Conservation (phyloP, 2,329 filamentous ascomycete species). For the Ceratocystiopsis sp. region DNA sequence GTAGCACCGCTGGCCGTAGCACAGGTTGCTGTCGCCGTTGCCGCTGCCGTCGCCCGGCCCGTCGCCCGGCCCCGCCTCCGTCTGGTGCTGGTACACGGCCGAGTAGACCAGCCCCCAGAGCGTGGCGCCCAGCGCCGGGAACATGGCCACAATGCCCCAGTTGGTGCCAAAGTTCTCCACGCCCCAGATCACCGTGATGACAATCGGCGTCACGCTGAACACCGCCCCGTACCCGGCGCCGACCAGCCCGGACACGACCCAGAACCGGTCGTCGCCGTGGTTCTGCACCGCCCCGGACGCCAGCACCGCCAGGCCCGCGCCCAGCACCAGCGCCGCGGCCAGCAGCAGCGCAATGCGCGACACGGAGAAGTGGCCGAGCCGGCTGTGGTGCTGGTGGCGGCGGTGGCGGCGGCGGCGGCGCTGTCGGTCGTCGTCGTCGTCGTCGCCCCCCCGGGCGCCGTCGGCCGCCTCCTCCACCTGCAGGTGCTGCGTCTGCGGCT, state of each 20-base stretch:
- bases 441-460: constrained; percentile 6
- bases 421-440: constrained; percentile 15
- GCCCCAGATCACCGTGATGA: constrained; percentile 95
- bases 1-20: constrained; percentile 72
- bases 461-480: constrained; percentile 21
- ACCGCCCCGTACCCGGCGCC: constrained; percentile 86
- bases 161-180: constrained; percentile 98
- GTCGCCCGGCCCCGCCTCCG: constrained; percentile 17
- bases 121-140: constrained; percentile 73
- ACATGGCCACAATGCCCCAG: constrained; percentile 87
- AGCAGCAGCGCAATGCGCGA: constrained; percentile 72
- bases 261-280: constrained; percentile 56
- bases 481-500: constrained; percentile 40
- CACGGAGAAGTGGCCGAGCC: constrained; percentile 30
- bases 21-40: constrained; percentile 40
- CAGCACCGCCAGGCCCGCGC: constrained; percentile 58
- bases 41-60: constrained; percentile 15
- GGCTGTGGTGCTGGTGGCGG: constrained; percentile 4
- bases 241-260: constrained; percentile 67
- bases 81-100: constrained; percentile 55
- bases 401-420: constrained; percentile 9
- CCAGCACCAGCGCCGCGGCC: constrained; percentile 55
- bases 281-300: constrained; percentile 60
- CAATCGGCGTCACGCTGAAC: constrained; percentile 78
- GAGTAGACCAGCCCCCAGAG: constrained; percentile 89